phyloP scores from a whole-genome alignment of 2,329 filamentous ascomycete genomes.

The Massarina eburnea region DNA sequence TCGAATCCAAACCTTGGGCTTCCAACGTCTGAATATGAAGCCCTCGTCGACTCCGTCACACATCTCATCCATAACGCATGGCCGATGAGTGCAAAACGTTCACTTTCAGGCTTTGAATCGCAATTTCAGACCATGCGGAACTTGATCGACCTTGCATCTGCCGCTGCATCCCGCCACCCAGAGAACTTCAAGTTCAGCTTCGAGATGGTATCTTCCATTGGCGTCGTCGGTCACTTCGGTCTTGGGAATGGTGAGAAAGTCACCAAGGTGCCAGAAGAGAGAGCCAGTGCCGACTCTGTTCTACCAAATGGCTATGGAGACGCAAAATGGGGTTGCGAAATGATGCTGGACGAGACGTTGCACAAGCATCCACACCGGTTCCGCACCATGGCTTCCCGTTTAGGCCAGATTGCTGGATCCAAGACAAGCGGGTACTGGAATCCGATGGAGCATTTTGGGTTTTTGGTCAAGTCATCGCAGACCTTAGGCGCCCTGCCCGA shows the following conservation, averaged over 20 bases:
- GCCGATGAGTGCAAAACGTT: constrained; percentile 58
- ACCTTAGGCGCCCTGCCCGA: constrained; percentile 48
- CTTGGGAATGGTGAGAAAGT: constrained; percentile 17
- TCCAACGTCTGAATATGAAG: constrained; percentile 37
- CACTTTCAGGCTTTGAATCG: constrained; percentile 52
- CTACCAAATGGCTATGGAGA: constrained; percentile 55
- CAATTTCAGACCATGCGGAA: constrained; percentile 55
- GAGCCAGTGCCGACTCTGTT: constrained; percentile 43
- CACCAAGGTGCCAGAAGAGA: constrained; percentile 47
- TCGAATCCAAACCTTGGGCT: constrained; percentile 54
- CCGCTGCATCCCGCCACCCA: constrained; percentile 19
- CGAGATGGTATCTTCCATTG: constrained; percentile 48
- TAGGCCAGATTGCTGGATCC: constrained; percentile 58
- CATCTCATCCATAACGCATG: constrained; percentile 59
- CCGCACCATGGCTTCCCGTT: constrained; percentile 48
- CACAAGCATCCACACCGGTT: constrained; percentile 48
- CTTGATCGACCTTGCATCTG: constrained; percentile 49
- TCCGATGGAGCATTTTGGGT: constrained; percentile 52
- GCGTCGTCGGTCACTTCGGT: constrained; percentile 39
- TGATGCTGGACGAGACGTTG: constrained; percentile 53
- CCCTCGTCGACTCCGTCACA: constrained; percentile 46
- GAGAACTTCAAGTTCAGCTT: constrained; percentile 33
- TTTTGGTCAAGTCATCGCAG: constrained; percentile 55
- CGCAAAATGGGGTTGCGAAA: constrained; percentile 55
- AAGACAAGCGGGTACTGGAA: constrained; percentile 58